Percentiles rank a stretch among this genome's conserved stretches.
Evolutionary conservation across 176 grass and related monocot genomes (phyloP).

Genomic region (Oryza longistaminata): DNA sequence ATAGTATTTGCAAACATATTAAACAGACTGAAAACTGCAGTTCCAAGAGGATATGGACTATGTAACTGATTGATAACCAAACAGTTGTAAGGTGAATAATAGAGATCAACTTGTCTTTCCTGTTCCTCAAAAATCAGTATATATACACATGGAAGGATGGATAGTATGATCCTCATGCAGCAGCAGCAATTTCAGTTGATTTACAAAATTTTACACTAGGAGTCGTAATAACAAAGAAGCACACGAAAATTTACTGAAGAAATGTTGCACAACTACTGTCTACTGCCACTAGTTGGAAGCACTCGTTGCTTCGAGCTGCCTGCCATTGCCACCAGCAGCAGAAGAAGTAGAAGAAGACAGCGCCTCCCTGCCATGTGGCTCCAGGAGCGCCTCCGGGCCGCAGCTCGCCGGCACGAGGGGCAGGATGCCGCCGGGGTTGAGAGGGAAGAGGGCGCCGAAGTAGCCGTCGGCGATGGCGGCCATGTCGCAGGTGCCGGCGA

Average conservation of each 20-base stretch:
- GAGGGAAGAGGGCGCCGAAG: constrained; percentile 78
- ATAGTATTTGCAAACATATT: not conserved
- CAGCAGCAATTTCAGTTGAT: not conserved
- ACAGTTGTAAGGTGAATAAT: not conserved
- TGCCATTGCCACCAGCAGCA: not conserved
- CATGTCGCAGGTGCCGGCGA: constrained; percentile 77
- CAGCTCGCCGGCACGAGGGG: constrained; percentile 61
- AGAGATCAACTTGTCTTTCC: not conserved
- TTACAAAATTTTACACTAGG: not conserved
- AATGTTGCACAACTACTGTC: not conserved
- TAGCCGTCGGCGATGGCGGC: constrained; percentile 79
- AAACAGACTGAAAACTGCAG: not conserved
- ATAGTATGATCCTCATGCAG: not conserved
- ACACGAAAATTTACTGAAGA: not conserved
- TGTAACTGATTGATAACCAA: not conserved
- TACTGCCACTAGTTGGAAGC: constrained; percentile 21
- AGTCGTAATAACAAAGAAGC: not conserved
- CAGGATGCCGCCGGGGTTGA: constrained; percentile 79
- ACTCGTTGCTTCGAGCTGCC: constrained; percentile 28
- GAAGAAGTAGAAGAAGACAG: constrained; percentile 33
- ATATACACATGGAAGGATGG: not conserved
- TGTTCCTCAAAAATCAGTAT: not conserved
- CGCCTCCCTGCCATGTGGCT: constrained; percentile 65
- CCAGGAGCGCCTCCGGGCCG: constrained; percentile 45
- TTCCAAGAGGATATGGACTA: not conserved